phyloP scores from a whole-genome alignment of 768 basidiomycete genomes.

The Sporobolomyces phaffii region DNA sequence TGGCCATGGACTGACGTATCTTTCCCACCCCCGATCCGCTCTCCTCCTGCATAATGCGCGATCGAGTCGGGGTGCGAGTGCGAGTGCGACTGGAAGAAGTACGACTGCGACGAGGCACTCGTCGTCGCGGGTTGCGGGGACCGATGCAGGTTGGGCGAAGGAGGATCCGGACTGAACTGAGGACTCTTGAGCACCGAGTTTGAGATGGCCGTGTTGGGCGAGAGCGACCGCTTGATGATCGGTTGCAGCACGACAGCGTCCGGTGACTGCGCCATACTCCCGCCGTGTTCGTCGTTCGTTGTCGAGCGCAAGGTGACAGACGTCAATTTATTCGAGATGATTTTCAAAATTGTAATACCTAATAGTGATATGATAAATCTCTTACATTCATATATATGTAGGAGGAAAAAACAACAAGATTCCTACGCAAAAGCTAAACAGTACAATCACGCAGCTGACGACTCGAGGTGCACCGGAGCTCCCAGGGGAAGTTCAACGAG shows the following conservation, averaged over 20 bases:
- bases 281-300: too few relatives aligned
- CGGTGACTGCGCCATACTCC: background rate
- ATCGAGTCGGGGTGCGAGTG: background rate
- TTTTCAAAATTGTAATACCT: background rate
- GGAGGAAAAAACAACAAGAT: too few relatives aligned
- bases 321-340: too few relatives aligned
- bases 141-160: background rate
- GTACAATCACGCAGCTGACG: background rate
- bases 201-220: background rate
- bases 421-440: too few relatives aligned
- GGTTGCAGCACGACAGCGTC: slow-evolving; percentile 8
- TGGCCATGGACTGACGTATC: background rate
- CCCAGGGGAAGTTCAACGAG: background rate
- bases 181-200: slow-evolving; percentile 3
- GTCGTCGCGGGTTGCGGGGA: background rate
- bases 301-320: too few relatives aligned
- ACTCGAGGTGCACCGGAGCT: too few relatives aligned
- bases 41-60: too few relatives aligned
- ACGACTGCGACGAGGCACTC: background rate
- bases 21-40: background rate
- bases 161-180: slow-evolving; percentile 2
- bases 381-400: too few relatives aligned
- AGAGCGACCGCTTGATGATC: slow-evolving; percentile 26
- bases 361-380: too few relatives aligned
- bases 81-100: background rate